A percentile compares a stretch with the other conserved stretches of the same genome.
Conservation (phyloP, 306 rosid genomes). For the Acacia confusa region DNA sequence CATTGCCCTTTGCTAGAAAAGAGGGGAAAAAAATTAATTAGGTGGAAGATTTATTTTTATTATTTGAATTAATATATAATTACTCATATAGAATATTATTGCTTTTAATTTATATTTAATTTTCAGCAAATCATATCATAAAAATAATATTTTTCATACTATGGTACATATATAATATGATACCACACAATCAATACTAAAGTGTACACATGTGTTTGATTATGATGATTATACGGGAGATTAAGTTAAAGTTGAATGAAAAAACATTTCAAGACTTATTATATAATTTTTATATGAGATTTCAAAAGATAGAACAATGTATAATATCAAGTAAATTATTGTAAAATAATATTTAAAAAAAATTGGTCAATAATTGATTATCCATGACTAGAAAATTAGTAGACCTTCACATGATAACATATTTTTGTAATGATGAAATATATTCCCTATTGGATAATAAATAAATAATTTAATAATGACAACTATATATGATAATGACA, state of each 20-base stretch:
- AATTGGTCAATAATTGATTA: not conserved
- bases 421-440: not conserved
- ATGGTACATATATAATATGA: not conserved
- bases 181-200: not conserved
- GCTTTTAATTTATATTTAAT: too few relatives aligned
- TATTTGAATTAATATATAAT: too few relatives aligned
- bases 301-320: not conserved
- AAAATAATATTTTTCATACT: not conserved
- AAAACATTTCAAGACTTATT: not conserved
- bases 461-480: not conserved
- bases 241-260: not conserved
- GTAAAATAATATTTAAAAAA: not conserved
- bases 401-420: not conserved
- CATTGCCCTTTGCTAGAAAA: too few relatives aligned
- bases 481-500: slow-evolving; percentile 10
- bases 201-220: not conserved
- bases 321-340: not conserved
- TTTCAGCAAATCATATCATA: not conserved
- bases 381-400: not conserved
- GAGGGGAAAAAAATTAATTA: too few relatives aligned
- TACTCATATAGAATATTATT: not conserved
- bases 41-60: too few relatives aligned
- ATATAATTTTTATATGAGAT: not conserved
- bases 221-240: not conserved
- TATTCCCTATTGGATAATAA: not conserved